Evolutionary conservation across 306 rosid genomes (phyloP), one percentile per base, ranked within the genome.

Genomic region (Crataegus laevigata): DNA sequence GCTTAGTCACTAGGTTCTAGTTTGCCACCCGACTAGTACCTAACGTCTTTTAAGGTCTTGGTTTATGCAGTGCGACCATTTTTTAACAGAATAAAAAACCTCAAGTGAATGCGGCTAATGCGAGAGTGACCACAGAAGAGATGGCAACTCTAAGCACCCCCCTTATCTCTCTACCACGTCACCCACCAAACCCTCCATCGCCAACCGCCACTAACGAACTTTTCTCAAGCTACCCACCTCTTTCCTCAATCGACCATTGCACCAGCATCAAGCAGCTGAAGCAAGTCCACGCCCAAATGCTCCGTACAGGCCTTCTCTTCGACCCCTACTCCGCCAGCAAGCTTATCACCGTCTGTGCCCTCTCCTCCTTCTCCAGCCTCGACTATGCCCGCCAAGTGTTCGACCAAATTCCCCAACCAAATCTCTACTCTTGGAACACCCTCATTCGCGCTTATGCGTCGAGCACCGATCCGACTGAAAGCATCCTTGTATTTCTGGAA

Each of bases 371-470:
- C 81, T 84, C 94, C 6, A 76, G 77, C 74, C 87, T 85, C 75
- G 78, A 66, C 11, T 87, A 87, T 78, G 91, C 94, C 65, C 87
- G 64, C 78, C 80, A 67, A 30, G 71, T 87, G 73, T 89, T 89
- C 76, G 82, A 87, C n/a, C 85, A 84, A 87, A 87, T 89, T 75
- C 82, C 84, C 1, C 78, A 72, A 5, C 90, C 94, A 77, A 89
- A 87, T 81, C 87, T 87, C 52, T 89, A 78, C 76, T 76, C 88
- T 71, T 89, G 94, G 94, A 89, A 89, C 81, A 84, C 76, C 29
- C 83, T 87, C 52, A 87, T 89, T 82, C 90, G 90, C 12, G 91
- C 85, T 19, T 84, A 85, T 36, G 91, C 91, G 24, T 89, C 90
- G 38, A 87, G 94, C 81, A 5, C 80, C 7, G 80, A 84, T 76